Conservation (phyloP, 176 grass and related monocot genomes). For the Bolboschoenus planiculmis region DNA sequence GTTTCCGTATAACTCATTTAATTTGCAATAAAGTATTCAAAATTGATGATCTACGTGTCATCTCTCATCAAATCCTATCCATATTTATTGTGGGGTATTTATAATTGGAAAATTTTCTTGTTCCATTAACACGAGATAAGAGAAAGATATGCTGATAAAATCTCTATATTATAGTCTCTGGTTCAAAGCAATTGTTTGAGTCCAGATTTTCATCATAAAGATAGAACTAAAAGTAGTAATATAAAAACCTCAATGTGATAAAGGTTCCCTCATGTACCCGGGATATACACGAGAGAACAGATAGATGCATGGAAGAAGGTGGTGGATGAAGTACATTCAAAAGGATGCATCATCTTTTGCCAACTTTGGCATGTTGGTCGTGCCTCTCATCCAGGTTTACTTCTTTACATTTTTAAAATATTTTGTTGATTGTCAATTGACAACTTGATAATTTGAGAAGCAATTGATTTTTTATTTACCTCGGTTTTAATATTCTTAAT, state of each 20-base stretch:
- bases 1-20: background rate
- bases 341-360: slow-evolving; percentile 87
- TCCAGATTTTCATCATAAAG: background rate
- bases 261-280: slow-evolving; percentile 91
- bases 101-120: background rate
- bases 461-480: background rate
- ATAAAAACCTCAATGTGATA: background rate
- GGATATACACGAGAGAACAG: slow-evolving; percentile 84
- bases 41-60: background rate
- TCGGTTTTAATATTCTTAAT: background rate
- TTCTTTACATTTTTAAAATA: background rate
- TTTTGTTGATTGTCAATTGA: background rate
- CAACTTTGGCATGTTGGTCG: slow-evolving; percentile 96
- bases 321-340: slow-evolving; percentile 84
- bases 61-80: background rate
- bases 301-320: slow-evolving; percentile 90
- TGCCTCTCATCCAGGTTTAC: slow-evolving; percentile 78
- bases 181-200: background rate
- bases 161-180: background rate
- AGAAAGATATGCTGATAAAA: background rate
- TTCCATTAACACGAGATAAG: background rate
- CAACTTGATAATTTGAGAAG: background rate
- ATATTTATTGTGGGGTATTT: background rate
- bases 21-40: background rate
- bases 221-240: background rate